Evolutionary conservation across 257 asterid species (phyloP).

Genomic region (Nicotiana attenuata): DNA sequence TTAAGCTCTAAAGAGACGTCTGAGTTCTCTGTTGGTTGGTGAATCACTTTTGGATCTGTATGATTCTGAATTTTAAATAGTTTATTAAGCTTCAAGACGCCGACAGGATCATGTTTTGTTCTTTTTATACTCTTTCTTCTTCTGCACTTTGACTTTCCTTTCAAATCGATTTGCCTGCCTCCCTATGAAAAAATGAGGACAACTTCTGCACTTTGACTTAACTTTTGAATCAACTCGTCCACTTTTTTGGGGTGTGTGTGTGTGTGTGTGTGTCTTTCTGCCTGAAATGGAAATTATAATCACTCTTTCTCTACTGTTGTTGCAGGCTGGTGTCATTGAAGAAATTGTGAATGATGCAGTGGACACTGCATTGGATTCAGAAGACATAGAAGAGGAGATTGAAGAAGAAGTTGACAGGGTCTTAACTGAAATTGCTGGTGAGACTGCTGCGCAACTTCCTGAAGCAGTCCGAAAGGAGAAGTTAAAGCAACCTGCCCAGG

Average conservation of each 20-base stretch:
- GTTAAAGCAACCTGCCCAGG: constrained; percentile 67
- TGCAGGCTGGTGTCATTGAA: constrained; percentile 91
- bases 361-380: constrained; percentile 85
- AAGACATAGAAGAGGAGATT: constrained; percentile 92
- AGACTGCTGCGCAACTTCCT: constrained; percentile 94
- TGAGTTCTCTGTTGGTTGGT: neutral
- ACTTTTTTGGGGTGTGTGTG: neutral
- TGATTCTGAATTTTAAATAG: neutral
- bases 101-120: neutral
- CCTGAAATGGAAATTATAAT: neutral
- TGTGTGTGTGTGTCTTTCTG: neutral
- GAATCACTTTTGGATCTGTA: neutral
- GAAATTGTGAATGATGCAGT: constrained; percentile 79
- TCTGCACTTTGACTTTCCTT: neutral
- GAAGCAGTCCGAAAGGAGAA: constrained; percentile 76
- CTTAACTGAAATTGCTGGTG: constrained; percentile 87
- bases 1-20: neutral
- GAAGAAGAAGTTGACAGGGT: constrained; percentile 96
- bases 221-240: neutral
- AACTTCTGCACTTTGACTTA: neutral
- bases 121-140: neutral
- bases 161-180: neutral
- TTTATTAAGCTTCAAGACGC: neutral
- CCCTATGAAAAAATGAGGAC: neutral
- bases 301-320: constrained; percentile 1